These are phyloP conservation scores for Phialophora tarda DNA, from an alignment of 2,329 filamentous ascomycete species.

Conservation along the genomic window DNA sequence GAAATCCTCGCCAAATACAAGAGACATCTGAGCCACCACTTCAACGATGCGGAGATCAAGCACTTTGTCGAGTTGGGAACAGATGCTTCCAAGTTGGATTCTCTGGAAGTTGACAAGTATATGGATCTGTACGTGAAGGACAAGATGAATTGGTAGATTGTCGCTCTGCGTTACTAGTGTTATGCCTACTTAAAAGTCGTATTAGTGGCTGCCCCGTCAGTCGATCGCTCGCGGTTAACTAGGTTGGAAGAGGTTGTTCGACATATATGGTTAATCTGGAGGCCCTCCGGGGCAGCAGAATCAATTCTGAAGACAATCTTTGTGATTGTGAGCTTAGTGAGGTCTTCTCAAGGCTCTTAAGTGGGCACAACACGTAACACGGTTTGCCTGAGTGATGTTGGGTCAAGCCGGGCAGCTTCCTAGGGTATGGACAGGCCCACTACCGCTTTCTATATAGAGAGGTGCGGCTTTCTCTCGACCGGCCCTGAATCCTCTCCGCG, in stretches of 20 bases:
- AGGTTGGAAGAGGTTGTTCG: neutral
- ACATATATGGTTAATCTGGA: neutral
- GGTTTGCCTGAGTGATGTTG: no score
- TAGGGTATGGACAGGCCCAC: no score
- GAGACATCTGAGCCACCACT: constrained; percentile 87
- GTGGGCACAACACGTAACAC: no score
- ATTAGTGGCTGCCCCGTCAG: neutral
- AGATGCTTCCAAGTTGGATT: constrained; percentile 75
- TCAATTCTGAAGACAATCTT: neutral
- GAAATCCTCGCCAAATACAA: constrained; percentile 95
- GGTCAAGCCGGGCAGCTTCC: no score
- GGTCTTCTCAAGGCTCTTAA: no score
- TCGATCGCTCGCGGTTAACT: neutral
- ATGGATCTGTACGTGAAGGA: constrained; percentile 80
- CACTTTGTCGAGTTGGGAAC: constrained; percentile 80
- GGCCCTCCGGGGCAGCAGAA: neutral
- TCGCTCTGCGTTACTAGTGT: neutral
- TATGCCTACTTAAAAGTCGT: neutral
- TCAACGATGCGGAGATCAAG: constrained; percentile 75
- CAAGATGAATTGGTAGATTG: constrained; percentile 47
- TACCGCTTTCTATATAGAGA: no score
- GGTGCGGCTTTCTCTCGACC: neutral
- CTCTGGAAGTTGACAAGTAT: constrained; percentile 87
- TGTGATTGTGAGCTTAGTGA: no score
- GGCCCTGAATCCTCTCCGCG: neutral